Base-by-base conservation (phyloP, 2,329 filamentous ascomycete species). In the Penicillium sp. region DNA sequence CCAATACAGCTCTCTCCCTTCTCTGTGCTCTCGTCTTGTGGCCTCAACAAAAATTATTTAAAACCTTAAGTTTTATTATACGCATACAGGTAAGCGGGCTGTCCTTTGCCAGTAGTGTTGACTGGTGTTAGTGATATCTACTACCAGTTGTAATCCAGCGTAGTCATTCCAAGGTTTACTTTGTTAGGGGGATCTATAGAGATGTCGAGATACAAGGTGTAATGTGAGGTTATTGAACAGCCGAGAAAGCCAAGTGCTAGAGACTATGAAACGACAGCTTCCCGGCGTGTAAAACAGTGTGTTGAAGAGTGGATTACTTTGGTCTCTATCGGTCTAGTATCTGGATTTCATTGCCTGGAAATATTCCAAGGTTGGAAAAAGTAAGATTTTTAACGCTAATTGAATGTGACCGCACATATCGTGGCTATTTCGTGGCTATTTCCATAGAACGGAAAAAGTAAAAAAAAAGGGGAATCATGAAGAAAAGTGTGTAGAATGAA, bases 391-490 rank as follows among this genome's bases (percentile, higher is more conserved):
- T 47, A 47, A 57, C 54, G 54, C 49, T 57, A 46, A 54, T 54
- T 52, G 23, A 29, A 48, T 41, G 49, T 47, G 6, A 53, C 47
- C 15, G 17, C 37, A 42, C 42, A 9, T 47, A 42, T 37, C 35
- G 21, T 37, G 10, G 12, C 13, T 21, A 46, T 35, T 35, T 35
- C 50, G 31, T 33, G 31, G 31, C 31, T 33, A 33, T 33, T 33
- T 33, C 31, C 2, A 37, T 21, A 3, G 17, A 21, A 19, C 9
- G 6, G 31, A 8, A 58, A 50, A 47, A 35, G n/a, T 2, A 31
- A 54, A 45, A 53, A 53, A 45, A 57, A 33, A 21, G 59, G 63
- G 65, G 62, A 67, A 67, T 67, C 54, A 58, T 57, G 54, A 59
- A 43, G 62, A 9, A 58, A 52, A 40, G 7, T 5, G 19, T 21